Evolutionary conservation across 805 yeast genomes (phyloP), one percentile per base, ranked within the genome.

Genomic region (Saturnispora gosingensis): DNA sequence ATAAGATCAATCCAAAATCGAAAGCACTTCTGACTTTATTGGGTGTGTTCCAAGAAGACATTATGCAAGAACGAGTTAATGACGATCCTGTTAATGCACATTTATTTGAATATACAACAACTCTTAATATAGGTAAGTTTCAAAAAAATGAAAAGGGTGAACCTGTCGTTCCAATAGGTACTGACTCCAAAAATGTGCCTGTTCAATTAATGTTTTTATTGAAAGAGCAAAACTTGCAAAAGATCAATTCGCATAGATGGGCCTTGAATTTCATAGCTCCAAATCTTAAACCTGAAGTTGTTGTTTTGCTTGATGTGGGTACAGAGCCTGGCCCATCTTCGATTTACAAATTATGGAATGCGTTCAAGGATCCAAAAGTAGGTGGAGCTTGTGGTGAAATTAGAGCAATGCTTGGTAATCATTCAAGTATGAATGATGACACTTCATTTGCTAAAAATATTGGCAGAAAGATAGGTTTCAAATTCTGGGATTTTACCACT

Each of bases 371-470:
- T 60, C 84, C 88, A 2, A 79, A 80, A 53, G 95, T 91, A 30
- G 98, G 95, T 11, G 98, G 98, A 47, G 95, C 97, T 0, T 91
- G 98, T 77, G 98, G 98, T 56, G 98, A 91, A 66, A 90, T 91
- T 68, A 81, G 83, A 56, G 91, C 95, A 1, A 82, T 85, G 70
- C 58, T 66, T 13, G 69, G 69, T 9, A 57, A 55, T 35, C 62
- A 60, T 43, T 56, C 64, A 46, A 58, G 61, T 49, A 61, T 64
- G 10, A 64, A 66, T 46, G 68, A 64, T 56, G 68, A 66, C 25
- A 54, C 55, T n/a, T 54, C 63, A 18, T n/a, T 59, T 16, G 28
- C 52, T 22, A 58, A 56, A 11, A 62, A 56, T 40, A 4, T 58
- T 15, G 62, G 61, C n/a, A 55, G 60, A 32, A 57, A 57, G 48